Evolutionary conservation across 1,139 yeast genomes (phyloP).

Genomic region (Taphrina betulina): DNA sequence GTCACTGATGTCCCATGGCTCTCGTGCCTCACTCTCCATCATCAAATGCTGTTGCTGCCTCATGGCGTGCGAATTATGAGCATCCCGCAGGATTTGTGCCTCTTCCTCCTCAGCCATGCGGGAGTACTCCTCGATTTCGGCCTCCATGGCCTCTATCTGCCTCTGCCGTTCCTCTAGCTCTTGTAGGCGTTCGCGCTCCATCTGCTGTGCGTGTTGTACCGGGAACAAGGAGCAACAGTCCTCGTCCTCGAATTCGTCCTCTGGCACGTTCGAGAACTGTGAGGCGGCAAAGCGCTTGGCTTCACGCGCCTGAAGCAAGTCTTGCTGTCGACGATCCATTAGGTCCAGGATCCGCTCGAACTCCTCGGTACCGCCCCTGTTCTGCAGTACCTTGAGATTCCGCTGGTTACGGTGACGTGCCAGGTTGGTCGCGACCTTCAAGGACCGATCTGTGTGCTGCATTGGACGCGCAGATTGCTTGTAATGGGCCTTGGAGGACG

Average conservation of each 20-base stretch:
- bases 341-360: constrained; percentile 24
- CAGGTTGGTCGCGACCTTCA: constrained; percentile 11
- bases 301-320: constrained; percentile 11
- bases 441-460: constrained; percentile 21
- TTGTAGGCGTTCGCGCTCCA: constrained; percentile 14
- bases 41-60: constrained; percentile 6
- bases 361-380: constrained; percentile 21
- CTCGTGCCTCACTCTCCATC: constrained; percentile 8
- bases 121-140: constrained; percentile 21
- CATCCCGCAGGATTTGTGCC: constrained; percentile 2
- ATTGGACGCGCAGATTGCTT: constrained; percentile 9
- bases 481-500: not conserved
- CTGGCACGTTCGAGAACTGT: not conserved
- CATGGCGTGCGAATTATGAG: constrained; percentile 4
- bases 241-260: constrained; percentile 16
- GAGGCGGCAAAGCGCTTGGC: constrained; percentile 20
- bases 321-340: constrained; percentile 21
- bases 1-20: constrained; percentile 24
- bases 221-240: constrained; percentile 16
- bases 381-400: constrained; percentile 21
- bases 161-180: constrained; percentile 13
- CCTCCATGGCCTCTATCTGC: constrained; percentile 21
- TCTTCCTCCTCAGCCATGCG: constrained; percentile 22
- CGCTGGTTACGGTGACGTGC: constrained; percentile 21
- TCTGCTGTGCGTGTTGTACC: constrained; percentile 17